Percentiles rank a stretch among this genome's conserved stretches.
These are phyloP conservation scores for Pseudocercospora fijiensis DNA, from an alignment of 2,329 filamentous ascomycete genomes.

Conservation along the genomic window DNA sequence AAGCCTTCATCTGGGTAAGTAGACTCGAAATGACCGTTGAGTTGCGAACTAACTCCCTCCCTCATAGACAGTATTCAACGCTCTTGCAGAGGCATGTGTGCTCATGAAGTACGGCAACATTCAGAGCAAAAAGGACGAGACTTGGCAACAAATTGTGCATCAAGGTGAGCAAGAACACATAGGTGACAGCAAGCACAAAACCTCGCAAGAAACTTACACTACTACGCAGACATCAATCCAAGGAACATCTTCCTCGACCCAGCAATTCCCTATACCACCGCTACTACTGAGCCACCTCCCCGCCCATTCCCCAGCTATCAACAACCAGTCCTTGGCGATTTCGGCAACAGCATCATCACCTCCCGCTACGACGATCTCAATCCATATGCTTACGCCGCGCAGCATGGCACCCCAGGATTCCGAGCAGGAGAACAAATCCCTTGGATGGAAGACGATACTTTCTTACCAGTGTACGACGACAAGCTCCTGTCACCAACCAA, in stretches of 20 bases:
- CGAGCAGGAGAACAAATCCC: slow-evolving; percentile 4
- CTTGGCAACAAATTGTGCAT: slow-evolving; percentile 22
- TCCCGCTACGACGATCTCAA: slow-evolving; percentile 5
- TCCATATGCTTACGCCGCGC: slow-evolving; percentile 1
- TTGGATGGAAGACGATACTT: not conserved
- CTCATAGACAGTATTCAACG: slow-evolving; percentile 2
- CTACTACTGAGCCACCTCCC: not conserved
- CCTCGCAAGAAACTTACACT: too few relatives aligned
- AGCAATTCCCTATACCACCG: not conserved
- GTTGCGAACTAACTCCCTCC: too few relatives aligned
- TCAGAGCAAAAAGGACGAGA: not conserved
- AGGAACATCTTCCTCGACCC: slow-evolving; percentile 8
- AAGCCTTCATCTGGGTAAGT: slow-evolving; percentile 12
- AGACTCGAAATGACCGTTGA: too few relatives aligned
- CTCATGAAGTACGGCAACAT: slow-evolving; percentile 12
- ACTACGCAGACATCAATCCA: slow-evolving; percentile 13
- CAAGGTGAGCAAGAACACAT: not conserved
- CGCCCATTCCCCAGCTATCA: not conserved
- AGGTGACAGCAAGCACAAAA: too few relatives aligned
- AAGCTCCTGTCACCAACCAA: slow-evolving; percentile 10
- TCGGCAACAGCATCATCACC: slow-evolving; percentile 10
- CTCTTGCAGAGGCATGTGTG: slow-evolving; percentile 5
- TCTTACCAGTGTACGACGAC: not conserved
- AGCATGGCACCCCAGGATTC: not conserved
- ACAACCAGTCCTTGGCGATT: slow-evolving; percentile 11